Evolutionary conservation across 345 rosid genomes (phyloP), one percentile per base, ranked within the genome.

Genomic region (Trapa bicornis): DNA sequence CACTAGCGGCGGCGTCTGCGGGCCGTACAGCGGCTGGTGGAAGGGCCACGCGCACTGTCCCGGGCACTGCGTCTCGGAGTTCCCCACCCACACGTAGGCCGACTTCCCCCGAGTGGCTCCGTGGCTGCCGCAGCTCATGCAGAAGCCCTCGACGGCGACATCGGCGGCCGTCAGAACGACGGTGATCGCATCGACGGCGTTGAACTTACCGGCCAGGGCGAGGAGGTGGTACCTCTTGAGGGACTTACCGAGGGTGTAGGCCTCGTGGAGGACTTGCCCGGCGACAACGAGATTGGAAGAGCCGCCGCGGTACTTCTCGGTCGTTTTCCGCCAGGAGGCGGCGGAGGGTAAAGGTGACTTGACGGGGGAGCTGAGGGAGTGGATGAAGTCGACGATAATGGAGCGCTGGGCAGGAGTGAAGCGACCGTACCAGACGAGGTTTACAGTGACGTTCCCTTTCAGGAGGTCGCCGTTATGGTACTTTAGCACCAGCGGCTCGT

Each of bases 121-220:
- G 81, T 92, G 97, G 1, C 85, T 76, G 22, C 98, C 98, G 72
- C 98, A 92, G n/a, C 87, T 83, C 86, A 82, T 80, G 70, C 97
- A 89, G 65, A 89, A 81, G 1, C 98, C 85, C 3, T 92, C 97
- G 0, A 92, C 98, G 65, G 68, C 69, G 2, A 92, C 96, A 65
- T 92, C 96, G 64, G 80, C 77, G 12, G 96, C 88, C 65, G 97
- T 92, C 8, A 92, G 72, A 6, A 92, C 87, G 6, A 90, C 78
- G 70, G 79, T 84, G 65, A 92, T 85, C 0, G 86, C 72, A 22
- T 73, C 52, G 3, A 60, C 47, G 3, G 78, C 38, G 50, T 71
- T 82, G 72, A 70, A 61, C 45, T 85, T 89, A 0, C 64, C 65
- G 47, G 93, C 89, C 9, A 89, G 75, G 41, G 90, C 90, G 11